A percentile compares a stretch with the other conserved stretches of the same genome.
These are phyloP conservation scores for Mallotus japonicus DNA, from an alignment of 441 rosid species.

Conservation along the genomic window DNA sequence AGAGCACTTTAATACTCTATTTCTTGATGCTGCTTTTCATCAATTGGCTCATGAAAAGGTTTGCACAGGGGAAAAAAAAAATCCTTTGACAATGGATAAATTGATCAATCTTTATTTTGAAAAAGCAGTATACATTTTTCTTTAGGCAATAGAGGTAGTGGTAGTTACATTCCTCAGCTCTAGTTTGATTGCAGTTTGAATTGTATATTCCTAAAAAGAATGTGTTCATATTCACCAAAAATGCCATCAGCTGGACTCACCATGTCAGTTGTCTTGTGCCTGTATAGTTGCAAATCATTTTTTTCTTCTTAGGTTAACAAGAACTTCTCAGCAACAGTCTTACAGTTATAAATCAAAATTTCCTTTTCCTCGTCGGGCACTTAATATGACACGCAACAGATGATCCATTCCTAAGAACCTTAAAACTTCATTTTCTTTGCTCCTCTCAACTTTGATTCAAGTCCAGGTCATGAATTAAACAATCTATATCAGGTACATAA, in stretches of 20 bases:
- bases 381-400: neutral
- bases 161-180: neutral
- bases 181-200: neutral
- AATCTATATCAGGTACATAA: conserved; percentile 45
- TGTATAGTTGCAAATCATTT: neutral
- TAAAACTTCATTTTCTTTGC: neutral
- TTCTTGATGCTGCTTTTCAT: neutral
- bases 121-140: neutral
- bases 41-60: neutral
- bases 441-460: conserved; percentile 19
- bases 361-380: neutral
- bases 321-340: neutral
- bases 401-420: neutral
- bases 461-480: conserved; percentile 38
- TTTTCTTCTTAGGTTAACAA: neutral
- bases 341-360: neutral
- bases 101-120: neutral
- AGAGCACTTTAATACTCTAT: neutral
- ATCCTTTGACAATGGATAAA: neutral
- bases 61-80: neutral
- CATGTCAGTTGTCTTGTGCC: neutral
- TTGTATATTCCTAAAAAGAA: neutral
- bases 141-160: neutral
- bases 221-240: neutral
- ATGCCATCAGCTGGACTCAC: neutral